phyloP scores from a whole-genome alignment of 139 green algal genomes.

The Coccomyxa sp. region DNA sequence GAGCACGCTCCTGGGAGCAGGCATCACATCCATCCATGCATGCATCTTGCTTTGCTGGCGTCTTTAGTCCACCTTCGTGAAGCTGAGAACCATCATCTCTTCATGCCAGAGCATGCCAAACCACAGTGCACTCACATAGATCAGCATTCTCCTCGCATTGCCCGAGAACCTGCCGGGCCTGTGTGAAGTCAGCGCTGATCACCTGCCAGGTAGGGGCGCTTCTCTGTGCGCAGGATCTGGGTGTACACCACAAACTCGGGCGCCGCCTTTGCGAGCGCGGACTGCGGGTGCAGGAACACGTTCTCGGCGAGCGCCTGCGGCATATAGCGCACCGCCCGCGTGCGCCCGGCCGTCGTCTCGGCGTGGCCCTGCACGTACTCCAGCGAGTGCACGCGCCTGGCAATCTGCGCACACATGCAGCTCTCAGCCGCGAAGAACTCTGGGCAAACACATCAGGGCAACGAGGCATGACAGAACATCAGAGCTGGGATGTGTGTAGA shows the following conservation, averaged over 20 bases:
- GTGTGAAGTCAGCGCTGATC: slow-evolving; percentile 8
- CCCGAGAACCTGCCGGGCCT: background rate
- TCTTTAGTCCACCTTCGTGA: background rate
- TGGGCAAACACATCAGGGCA: background rate
- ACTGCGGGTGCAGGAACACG: slow-evolving; percentile 89
- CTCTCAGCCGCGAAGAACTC: background rate
- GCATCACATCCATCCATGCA: background rate
- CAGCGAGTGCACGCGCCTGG: slow-evolving; percentile 31
- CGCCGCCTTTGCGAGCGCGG: slow-evolving; percentile 44
- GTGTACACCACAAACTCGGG: slow-evolving; percentile 81
- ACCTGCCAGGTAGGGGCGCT: slow-evolving; percentile 83
- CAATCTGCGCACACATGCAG: slow-evolving; percentile 1
- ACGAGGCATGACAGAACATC: background rate
- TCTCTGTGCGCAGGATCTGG: slow-evolving; percentile 69
- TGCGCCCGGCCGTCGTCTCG: background rate
- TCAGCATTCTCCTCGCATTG: background rate
- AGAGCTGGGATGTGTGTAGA: background rate
- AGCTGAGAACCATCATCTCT: background rate
- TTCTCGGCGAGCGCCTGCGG: slow-evolving; percentile 33
- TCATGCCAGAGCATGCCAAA: background rate
- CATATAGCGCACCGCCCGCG: background rate
- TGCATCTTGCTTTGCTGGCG: background rate
- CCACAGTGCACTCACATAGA: background rate
- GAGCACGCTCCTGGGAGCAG: background rate
- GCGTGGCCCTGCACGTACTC: slow-evolving; percentile 38